phyloP scores from a whole-genome alignment of 225 moss, liverwort and hornwort species.

The Asterella californica region DNA sequence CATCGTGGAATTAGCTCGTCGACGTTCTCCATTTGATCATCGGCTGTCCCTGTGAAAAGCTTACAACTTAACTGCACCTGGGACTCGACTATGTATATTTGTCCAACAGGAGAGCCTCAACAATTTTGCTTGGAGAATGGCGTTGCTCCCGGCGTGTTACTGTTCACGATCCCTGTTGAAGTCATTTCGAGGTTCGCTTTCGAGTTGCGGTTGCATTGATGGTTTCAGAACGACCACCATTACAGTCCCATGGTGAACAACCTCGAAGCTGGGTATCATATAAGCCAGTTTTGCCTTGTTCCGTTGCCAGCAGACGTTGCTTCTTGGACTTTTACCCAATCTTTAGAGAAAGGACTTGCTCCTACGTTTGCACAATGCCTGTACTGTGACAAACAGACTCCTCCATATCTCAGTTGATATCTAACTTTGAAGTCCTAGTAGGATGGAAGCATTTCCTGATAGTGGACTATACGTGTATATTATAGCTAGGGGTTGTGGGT shows the following conservation, averaged over 20 bases:
- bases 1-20: too few species aligned
- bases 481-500: conserved; percentile 1
- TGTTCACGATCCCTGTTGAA: conserved; percentile 3
- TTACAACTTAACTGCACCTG: not conserved
- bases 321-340: not conserved
- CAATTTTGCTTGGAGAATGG: conserved; percentile 14
- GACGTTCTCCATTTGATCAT: not conserved
- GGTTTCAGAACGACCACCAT: not conserved
- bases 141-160: not conserved
- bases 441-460: not conserved
- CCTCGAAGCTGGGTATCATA: not conserved
- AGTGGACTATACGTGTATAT: not conserved
- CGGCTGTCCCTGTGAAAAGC: not conserved
- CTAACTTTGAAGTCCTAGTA: not conserved
- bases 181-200: not conserved
- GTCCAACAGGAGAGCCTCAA: conserved; percentile 2
- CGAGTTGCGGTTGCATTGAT: not conserved
- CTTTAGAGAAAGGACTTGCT: not conserved
- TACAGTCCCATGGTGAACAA: not conserved
- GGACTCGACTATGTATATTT: not conserved
- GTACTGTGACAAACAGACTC: not conserved
- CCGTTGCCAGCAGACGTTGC: not conserved
- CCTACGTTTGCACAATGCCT: not conserved
- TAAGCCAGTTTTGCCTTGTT: not conserved
- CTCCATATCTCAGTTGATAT: not conserved